A percentile compares a stretch with the other conserved stretches of the same genome.
phyloP scores from a whole-genome alignment of 2,329 filamentous ascomycete species.

The Zarea fungicola region DNA sequence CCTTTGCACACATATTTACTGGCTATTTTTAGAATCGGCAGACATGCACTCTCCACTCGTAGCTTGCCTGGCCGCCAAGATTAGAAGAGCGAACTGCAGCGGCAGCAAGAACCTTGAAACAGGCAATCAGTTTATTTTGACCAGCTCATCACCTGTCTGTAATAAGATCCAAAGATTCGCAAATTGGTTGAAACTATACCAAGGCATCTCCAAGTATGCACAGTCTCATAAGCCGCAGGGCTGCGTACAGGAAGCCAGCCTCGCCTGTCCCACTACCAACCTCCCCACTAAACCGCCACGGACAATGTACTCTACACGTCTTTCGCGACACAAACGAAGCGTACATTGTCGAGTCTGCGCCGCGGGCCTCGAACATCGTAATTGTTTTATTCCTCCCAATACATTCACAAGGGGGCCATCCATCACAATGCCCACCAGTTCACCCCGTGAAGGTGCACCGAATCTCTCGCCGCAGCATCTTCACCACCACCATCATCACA shows the following conservation, averaged over 20 bases:
- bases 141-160: too few species aligned
- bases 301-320: constrained; percentile 10
- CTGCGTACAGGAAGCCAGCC: background rate
- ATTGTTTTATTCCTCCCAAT: background rate
- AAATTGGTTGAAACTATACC: too few species aligned
- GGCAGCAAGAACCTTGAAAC: too few species aligned
- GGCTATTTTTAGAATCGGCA: too few species aligned
- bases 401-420: background rate
- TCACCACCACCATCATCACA: background rate
- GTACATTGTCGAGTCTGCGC: background rate
- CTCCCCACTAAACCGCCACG: constrained; percentile 7
- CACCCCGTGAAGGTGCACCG: constrained; percentile 2
- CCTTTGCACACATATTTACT: too few species aligned
- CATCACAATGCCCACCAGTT: constrained; percentile 8
- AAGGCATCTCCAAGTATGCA: background rate
- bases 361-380: too few species aligned
- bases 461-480: background rate
- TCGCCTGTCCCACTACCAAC: constrained; percentile 1
- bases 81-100: too few species aligned
- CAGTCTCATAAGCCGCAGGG: background rate
- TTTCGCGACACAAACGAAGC: background rate
- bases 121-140: too few species aligned
- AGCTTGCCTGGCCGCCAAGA: too few species aligned
- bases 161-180: too few species aligned
- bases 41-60: too few species aligned